Base-by-base conservation (phyloP, 2,329 filamentous ascomycete species). In the Trichophyton schoenleinii region DNA sequence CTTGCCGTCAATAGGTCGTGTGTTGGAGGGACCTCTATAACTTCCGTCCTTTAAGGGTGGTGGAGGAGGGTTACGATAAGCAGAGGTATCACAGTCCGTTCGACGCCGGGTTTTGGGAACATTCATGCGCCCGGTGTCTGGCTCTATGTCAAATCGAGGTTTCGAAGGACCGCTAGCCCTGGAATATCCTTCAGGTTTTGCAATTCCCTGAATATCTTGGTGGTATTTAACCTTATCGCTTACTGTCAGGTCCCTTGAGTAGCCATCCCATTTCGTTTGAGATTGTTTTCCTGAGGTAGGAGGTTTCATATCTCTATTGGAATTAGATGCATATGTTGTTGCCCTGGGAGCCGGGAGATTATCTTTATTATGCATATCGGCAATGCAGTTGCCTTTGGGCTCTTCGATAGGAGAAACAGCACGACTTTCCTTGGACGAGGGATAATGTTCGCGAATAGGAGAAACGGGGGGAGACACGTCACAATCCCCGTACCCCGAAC, bases 21-120 rank as follows among this genome's bases (percentile, higher is more conserved):
- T 44, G 25, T 20, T 58, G 13, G 57, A 58, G n/a, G 18, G 57
- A 6, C 13, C 18, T 15, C 52, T 36, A 55, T 55, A 36, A 5
- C 85, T 89, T 42, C 84, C 83, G 18, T 87, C 87, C 67, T 85
- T 86, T 88, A 88, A 91, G 62, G 84, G 77, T 60, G 77, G 74
- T 49, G 73, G 72, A 52, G 52, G 52, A 55, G 52, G 52, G 6
- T 36, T 55, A n/a, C 28, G 15, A 20, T 55, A 22, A 18, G 76
- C 60, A 77, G 73, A 63, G 75, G 67, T 65, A 71, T 72, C 22
- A 68, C 75, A 11, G 68, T 76, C 64, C 68, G 72, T 66, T 53
- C 67, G 69, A 57, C 66, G 68, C 65, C 70, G 69, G 42, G 66
- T 68, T 64, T 71, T 70, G 38, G 68, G 67, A 55, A 67, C 64